Base-by-base conservation (phyloP, 345 rosid genomes). In the Citrus inodora region DNA sequence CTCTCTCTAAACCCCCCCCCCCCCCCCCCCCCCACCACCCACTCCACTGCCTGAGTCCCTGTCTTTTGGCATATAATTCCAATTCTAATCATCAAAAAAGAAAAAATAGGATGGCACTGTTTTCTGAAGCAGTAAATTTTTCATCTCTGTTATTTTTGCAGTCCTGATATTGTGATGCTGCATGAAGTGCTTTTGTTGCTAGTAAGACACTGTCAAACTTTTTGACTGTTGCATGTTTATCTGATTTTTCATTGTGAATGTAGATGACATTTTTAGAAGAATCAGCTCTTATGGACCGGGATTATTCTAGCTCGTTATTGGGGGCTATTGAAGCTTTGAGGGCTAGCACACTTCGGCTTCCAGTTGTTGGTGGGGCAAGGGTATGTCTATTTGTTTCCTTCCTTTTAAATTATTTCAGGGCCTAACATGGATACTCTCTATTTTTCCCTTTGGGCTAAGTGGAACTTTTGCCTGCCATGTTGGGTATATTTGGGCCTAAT, bases 341-440 rank as follows among this genome's bases (percentile, higher is more conserved):
- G 82, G 94, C 94, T 48, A 96, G 95, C 90, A 94, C 93, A 38
- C 90, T 94, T 59, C 94, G 92, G 71, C 92, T 94, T 80, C 99
- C 99, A 33, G 90, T 94, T 82, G 90, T 89, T 78, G 81, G 84
- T 37, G 95, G 93, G 32, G 97, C 97, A 73, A 88, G 84, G 91
- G 98, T 96, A 81, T 80, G 79, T 30, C 21, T 51, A 33, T 75
- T 48, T 40, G 10, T 48, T 33, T 56, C 63, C 21, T 64, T 46
- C 28, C n/a, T 0, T 67, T 70, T 64, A 62, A 62, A 38, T 40
- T 64, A 32, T 70, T 25, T 11, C 28, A 40, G 9, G 1, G 27
- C 10, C 38, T 11, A 19, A 1, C 14, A 80, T 80, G 78, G 27
- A 37, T 37, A n/a, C 17, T 46, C 68, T 46, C 21, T 37, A 17